These are phyloP conservation scores for Globisporangium rhizosaccharum DNA, from an alignment of 352 stramenopile species.

Conservation along the genomic window DNA sequence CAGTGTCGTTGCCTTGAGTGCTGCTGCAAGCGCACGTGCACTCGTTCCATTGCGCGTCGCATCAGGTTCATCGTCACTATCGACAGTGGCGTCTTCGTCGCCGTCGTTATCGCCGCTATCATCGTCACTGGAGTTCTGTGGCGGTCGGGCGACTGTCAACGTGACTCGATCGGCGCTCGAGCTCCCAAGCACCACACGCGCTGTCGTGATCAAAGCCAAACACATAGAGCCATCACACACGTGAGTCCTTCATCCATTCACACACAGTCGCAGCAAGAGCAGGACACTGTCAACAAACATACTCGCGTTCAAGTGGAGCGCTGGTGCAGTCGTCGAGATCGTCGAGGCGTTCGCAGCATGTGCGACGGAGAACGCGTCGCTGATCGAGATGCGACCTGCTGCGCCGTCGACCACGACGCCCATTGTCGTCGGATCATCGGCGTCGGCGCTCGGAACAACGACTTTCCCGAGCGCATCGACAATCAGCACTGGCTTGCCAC, in stretches of 20 bases:
- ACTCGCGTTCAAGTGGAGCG: conserved; percentile 49
- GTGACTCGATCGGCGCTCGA: conserved; percentile 12
- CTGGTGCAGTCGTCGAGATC: conserved; percentile 26
- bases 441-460: conserved; percentile 34
- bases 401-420: conserved; percentile 51
- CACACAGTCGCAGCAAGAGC: background rate
- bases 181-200: conserved; percentile 18
- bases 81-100: conserved; percentile 1
- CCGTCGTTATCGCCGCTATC: conserved; percentile 3
- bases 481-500: conserved; percentile 49
- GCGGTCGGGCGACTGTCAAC: conserved; percentile 6
- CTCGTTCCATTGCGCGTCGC: conserved; percentile 6
- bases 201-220: background rate
- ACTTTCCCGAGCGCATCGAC: conserved; percentile 52
- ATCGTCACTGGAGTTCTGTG: background rate
- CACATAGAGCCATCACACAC: background rate
- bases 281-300: conserved; percentile 10
- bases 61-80: background rate
- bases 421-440: conserved; percentile 32
- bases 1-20: conserved; percentile 28
- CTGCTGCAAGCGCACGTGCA: conserved; percentile 5
- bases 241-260: background rate
- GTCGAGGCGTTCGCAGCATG: conserved; percentile 37
- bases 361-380: conserved; percentile 29
- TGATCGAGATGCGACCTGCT: conserved; percentile 33